phyloP scores from a whole-genome alignment of 257 asterid genomes.

The Nicotiana attenuata region DNA sequence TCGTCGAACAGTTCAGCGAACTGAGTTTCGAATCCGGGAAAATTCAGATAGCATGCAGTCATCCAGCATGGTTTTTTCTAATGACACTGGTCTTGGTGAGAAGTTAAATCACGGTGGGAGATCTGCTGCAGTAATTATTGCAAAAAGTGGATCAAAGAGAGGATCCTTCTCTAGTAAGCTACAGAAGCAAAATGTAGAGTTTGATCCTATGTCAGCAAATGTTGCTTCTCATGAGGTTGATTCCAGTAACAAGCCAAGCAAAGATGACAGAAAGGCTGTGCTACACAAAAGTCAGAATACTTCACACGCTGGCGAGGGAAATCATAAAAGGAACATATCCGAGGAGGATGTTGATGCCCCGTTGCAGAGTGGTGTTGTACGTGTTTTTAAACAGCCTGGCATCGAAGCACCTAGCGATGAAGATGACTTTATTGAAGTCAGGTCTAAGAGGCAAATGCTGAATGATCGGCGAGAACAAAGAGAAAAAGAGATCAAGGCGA shows the following conservation, averaged over 20 bases:
- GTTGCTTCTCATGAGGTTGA: conserved; percentile 31
- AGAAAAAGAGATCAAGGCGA: conserved; percentile 81
- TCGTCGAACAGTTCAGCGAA: conserved; percentile 57
- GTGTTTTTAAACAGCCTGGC: conserved; percentile 85
- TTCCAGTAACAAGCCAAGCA: conserved; percentile 35
- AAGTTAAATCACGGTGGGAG: conserved; percentile 45
- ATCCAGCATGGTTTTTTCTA: conserved; percentile 28
- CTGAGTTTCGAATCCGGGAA: conserved; percentile 80
- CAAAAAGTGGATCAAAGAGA: conserved; percentile 83
- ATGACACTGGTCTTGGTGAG: conserved; percentile 36
- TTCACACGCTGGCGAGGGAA: conserved; percentile 39
- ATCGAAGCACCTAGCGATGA: conserved; percentile 92
- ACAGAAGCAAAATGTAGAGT: conserved; percentile 38
- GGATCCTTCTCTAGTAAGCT: conserved; percentile 47
- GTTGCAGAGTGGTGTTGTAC: conserved; percentile 91
- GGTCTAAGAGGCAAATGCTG: conserved; percentile 95
- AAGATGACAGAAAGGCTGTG: conserved; percentile 32
- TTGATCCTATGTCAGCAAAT: conserved; percentile 37
- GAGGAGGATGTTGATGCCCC: conserved; percentile 94
- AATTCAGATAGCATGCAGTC: conserved; percentile 54
- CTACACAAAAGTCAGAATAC: conserved; percentile 29
- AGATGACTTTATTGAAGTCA: conserved; percentile 94
- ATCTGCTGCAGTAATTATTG: conserved; percentile 35
- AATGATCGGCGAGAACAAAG: conserved; percentile 91
- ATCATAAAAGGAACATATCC: conserved; percentile 43